Percentiles rank a stretch among this genome's conserved stretches.
These are phyloP conservation scores for Andrographis paniculata DNA, from an alignment of 305 asterid species.

Conservation along the genomic window DNA sequence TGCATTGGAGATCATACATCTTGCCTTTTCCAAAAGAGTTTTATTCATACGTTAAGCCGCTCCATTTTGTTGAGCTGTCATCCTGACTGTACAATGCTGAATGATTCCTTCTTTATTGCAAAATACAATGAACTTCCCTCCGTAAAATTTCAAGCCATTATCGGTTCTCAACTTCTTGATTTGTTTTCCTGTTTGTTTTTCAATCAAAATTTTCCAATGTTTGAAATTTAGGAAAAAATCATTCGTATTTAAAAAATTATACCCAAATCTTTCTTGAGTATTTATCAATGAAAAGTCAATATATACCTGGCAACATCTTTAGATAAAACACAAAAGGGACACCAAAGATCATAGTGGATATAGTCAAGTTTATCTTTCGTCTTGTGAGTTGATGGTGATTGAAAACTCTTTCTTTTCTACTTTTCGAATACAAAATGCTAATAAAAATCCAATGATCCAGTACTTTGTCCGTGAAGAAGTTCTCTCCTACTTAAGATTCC, in stretches of 20 bases:
- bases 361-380: too few relatives aligned
- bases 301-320: neutral
- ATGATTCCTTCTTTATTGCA: too few relatives aligned
- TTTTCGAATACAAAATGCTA: neutral
- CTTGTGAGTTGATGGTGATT: neutral
- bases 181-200: too few relatives aligned
- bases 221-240: neutral
- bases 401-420: neutral
- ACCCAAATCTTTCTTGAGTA: neutral
- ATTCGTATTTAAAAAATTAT: neutral
- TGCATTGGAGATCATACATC: neutral
- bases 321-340: neutral
- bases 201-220: too few relatives aligned
- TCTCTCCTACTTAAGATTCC: too few relatives aligned
- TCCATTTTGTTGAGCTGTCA: neutral
- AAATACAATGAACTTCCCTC: too few relatives aligned
- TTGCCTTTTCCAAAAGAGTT: neutral
- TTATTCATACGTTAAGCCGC: neutral
- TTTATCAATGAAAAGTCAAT: neutral
- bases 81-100: too few relatives aligned
- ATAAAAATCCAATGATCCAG: neutral
- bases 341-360: constrained; percentile 4
- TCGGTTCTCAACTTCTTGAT: too few relatives aligned
- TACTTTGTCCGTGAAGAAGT: neutral
- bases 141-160: too few relatives aligned